phyloP scores from a whole-genome alignment of 768 basidiomycete genomes.

The Suillus ampliporus region DNA sequence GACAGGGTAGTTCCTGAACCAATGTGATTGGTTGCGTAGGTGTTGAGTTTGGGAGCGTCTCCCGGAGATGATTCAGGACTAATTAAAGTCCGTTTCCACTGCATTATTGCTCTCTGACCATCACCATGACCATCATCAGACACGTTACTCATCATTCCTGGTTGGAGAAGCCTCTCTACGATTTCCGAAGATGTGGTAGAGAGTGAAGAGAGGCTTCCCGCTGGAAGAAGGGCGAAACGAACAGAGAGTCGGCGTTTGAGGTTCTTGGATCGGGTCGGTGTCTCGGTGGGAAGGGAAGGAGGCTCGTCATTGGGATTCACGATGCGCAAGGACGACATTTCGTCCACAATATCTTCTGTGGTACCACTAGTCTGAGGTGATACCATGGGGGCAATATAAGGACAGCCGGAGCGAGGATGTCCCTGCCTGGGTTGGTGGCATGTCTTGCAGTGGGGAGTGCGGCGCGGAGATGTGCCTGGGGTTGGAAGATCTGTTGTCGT shows the following conservation, averaged over 20 bases:
- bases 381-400: constrained; percentile 42
- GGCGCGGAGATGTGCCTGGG: constrained; percentile 51
- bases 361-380: constrained; percentile 21
- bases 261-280: constrained; percentile 8
- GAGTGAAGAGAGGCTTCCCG: constrained; percentile 57
- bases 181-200: constrained; percentile 52
- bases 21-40: neutral
- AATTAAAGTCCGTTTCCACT: constrained; percentile 40
- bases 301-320: constrained; percentile 29
- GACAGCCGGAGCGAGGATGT: constrained; percentile 69
- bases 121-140: constrained; percentile 35
- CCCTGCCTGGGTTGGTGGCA: constrained; percentile 60
- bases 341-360: constrained; percentile 42
- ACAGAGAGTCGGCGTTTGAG: constrained; percentile 35
- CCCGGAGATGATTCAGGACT: constrained; percentile 33
- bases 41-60: constrained; percentile 43
- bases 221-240: constrained; percentile 35
- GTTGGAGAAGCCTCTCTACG: constrained; percentile 50
- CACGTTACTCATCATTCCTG: constrained; percentile 43
- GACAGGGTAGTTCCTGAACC: constrained; percentile 25
- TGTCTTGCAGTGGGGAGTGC: constrained; percentile 57
- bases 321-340: constrained; percentile 54
- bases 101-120: constrained; percentile 26
- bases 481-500: constrained; percentile 17
- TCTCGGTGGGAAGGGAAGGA: constrained; percentile 10